Evolutionary conservation across 805 yeast genomes (phyloP), one percentile per base, ranked within the genome.

Genomic region (Starmerella floris): DNA sequence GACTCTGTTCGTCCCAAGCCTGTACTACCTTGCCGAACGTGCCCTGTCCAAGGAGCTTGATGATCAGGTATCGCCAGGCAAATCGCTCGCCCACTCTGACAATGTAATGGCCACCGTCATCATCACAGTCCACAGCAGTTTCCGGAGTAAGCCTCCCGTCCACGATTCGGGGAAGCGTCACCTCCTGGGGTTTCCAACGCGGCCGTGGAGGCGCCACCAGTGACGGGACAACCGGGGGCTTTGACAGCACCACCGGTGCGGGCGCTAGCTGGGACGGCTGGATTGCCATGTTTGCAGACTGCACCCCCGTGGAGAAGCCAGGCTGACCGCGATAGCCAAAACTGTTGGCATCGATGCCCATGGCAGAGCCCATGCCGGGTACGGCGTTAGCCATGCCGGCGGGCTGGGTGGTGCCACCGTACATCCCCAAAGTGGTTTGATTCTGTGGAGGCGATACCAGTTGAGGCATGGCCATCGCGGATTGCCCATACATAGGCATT

Each of bases 11-110:
- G 57, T 91, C 97, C 51, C 69, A 70, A n/a, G 93, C 91, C 44
- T 79, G 76, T 31, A 81, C 79, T 5, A 85, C 95, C 56, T 82
- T 84, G 13, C 95, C 95, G 64, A 83, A 84, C 1, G 95, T 84
- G 13, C 95, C 95, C 55, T 84, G 94, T 30, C 95, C 95, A 43
- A 91, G 65, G 27, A 84, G 63, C 44, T 74, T 69, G 27, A 72
- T 62, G 11, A 87, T 79, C 17, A 70, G 63, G 59, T 80, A 87
- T 36, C 94, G 62, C 40, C 80, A 76, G n/a, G 94, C 65, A 43
- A 66, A 62, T 19, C 49, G 46, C 23, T 63, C 52, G 39, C 64
- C 60, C 19, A 54, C 53, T n/a, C 54, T 43, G 31, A 63, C 60
- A 11, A 57, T 37, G 39, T 56, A 62, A 46, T 62, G 65, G 23